Evolutionary conservation across 2,329 filamentous ascomycete species (phyloP).

Genomic region (Leptosphaerulina australis): DNA sequence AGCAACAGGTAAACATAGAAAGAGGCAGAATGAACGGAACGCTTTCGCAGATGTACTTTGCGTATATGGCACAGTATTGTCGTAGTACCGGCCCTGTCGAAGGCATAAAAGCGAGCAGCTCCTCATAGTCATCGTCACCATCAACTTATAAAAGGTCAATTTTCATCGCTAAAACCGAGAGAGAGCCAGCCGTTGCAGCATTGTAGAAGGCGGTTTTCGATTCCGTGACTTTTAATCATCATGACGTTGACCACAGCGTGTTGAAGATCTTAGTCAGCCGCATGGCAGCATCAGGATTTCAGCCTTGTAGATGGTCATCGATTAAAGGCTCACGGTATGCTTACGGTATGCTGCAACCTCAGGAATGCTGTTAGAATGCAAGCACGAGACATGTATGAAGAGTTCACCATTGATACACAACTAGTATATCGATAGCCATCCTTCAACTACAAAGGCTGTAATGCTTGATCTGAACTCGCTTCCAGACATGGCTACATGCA

Average conservation of each 20-base stretch:
- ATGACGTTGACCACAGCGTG: neutral
- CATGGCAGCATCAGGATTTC: neutral
- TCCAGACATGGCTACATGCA: neutral
- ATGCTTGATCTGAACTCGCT: neutral
- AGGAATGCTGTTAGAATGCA: neutral
- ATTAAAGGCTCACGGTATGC: no score
- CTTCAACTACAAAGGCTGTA: neutral
- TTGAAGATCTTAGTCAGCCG: neutral
- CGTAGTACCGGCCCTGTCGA: neutral
- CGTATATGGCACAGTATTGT: neutral
- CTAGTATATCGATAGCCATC: neutral
- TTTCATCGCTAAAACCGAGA: neutral
- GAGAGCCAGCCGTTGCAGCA: neutral
- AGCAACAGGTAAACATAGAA: no score
- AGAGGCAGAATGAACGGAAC: no score
- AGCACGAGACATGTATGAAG: neutral
- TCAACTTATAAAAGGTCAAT: neutral
- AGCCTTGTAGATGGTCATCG: neutral
- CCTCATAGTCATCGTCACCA: neutral
- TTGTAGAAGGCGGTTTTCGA: neutral
- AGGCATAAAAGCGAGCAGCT: neutral
- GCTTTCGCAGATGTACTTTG: neutral
- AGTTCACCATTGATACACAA: neutral
- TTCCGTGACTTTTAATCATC: neutral
- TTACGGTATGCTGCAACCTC: neutral